These are phyloP conservation scores for Cadophora gregata DNA, from an alignment of 2,329 filamentous ascomycete genomes.

Conservation along the genomic window DNA sequence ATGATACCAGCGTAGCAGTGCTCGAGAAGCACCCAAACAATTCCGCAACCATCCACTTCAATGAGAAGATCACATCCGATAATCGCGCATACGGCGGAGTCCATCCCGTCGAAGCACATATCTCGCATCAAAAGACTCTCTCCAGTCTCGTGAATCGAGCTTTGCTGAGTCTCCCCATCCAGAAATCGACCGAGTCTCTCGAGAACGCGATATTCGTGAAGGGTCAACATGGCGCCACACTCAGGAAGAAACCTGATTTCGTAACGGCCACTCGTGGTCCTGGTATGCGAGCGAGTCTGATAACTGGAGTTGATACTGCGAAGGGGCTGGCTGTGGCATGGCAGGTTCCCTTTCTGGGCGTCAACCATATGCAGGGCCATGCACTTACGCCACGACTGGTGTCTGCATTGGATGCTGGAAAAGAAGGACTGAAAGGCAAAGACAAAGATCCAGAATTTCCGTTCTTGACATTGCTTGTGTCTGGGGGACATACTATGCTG, in stretches of 20 bases:
- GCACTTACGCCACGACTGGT: constrained; percentile 85
- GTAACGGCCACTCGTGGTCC: constrained; percentile 90
- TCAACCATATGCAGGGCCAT: constrained; percentile 98
- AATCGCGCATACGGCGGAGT: constrained; percentile 78
- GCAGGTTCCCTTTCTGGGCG: constrained; percentile 80
- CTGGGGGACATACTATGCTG: constrained; percentile 90
- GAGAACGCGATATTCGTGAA: constrained; percentile 26
- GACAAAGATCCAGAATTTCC: constrained; percentile 68
- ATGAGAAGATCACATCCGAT: constrained; percentile 82
- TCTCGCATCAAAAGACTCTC: constrained; percentile 76
- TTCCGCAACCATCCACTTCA: constrained; percentile 70
- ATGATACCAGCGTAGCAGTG: constrained; percentile 90
- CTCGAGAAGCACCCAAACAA: constrained; percentile 60
- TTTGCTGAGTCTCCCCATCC: constrained; percentile 55
- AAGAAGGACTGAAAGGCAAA: constrained; percentile 21
- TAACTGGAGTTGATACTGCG: constrained; percentile 79
- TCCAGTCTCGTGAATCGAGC: constrained; percentile 71
- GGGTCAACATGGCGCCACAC: constrained; percentile 31
- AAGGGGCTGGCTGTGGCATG: constrained; percentile 88
- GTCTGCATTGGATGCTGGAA: constrained; percentile 56
- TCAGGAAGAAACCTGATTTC: constrained; percentile 71
- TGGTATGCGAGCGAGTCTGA: constrained; percentile 82
- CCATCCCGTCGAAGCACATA: constrained; percentile 75
- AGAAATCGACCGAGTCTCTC: constrained; percentile 29
- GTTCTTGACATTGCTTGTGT: constrained; percentile 87